phyloP scores from a whole-genome alignment of 2,329 filamentous ascomycete genomes.

The Aspergillus sp. region DNA sequence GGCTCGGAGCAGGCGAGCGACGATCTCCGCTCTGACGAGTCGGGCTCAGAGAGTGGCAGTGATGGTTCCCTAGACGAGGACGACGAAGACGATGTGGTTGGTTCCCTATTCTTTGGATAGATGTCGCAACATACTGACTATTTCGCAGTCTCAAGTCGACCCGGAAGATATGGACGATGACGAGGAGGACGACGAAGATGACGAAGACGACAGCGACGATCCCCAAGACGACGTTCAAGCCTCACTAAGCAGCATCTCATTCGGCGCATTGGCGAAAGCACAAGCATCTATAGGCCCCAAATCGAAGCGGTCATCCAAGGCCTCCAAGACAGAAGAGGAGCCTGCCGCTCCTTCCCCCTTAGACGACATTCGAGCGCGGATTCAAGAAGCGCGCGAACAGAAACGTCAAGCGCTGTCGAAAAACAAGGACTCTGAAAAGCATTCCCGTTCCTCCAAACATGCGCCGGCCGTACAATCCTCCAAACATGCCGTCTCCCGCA shows the following conservation, averaged over 20 bases:
- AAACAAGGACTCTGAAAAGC: conserved; percentile 24
- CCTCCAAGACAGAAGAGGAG: conserved; percentile 14
- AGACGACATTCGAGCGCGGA: conserved; percentile 41
- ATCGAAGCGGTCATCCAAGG: conserved; percentile 33
- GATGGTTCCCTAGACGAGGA: conserved; percentile 14
- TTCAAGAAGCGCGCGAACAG: conserved; percentile 47
- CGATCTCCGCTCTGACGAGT: conserved; percentile 18
- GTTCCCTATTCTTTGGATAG: not conserved
- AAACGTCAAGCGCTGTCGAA: conserved; percentile 37
- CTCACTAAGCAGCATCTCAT: conserved; percentile 67
- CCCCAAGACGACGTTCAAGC: conserved; percentile 40
- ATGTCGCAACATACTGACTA: not conserved
- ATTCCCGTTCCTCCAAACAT: conserved; percentile 72
- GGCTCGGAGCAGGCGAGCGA: conserved; percentile 24
- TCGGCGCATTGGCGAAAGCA: conserved; percentile 85
- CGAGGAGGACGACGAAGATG: conserved; percentile 40
- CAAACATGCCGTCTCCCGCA: conserved; percentile 79
- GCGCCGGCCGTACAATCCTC: conserved; percentile 81
- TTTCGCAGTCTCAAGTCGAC: conserved; percentile 22
- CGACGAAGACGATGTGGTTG: conserved; percentile 15
- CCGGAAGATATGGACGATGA: conserved; percentile 41
- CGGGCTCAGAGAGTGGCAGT: conserved; percentile 18
- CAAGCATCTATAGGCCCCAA: conserved; percentile 65
- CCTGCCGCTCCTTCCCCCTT: conserved; percentile 32
- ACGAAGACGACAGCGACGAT: conserved; percentile 36